Base-by-base conservation (phyloP, 768 basidiomycete species). In the Tephrocybe sp. region DNA sequence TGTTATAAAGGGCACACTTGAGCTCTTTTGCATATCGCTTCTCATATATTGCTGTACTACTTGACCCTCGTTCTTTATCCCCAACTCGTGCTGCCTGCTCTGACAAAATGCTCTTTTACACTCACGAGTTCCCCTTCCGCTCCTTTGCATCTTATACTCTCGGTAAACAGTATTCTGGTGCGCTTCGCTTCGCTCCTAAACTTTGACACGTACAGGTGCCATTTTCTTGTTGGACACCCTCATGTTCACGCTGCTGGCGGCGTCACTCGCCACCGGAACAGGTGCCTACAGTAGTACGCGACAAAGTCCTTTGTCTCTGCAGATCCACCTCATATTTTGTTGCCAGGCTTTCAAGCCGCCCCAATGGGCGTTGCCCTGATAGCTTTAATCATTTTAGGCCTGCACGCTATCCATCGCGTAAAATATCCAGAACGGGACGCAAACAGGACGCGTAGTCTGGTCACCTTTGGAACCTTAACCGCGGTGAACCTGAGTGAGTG, bases 341-440 rank as follows among this genome's bases (percentile, higher is more conserved):
- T 18, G 25, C 21, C 25, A 61, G 60, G 48, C 25, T 40, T 54
- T 16, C 44, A 58, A 32, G 47, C 57, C 5, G 47, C 26, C 15
- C 56, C 56, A 16, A 50, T 60, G 32, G 52, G 49, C 35, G 32
- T 60, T 7, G 46, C 47, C 26, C 42, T 59, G 57, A 32, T 63
- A 31, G 45, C 51, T 15, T 40, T 58, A 9, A 56, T 63, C 9
- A 45, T 54, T 26, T 42, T 60, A 13, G 55, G 49, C 19, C 27
- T 50, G 12, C 45, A 53, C 41, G 27, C 56, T 12, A 18, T 60
- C 8, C 63, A 62, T 38, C 56, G 58, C 9, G 28, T 58, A 4
- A 44, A 35, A 21, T 35, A 47, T 21, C 54, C 52, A 12, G 49
- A 31, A 1, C 22, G 38, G 12, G 52, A 44, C 16, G 47, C 31